Conservation (phyloP, 1,139 yeast genomes). For the Pichia sp. region DNA sequence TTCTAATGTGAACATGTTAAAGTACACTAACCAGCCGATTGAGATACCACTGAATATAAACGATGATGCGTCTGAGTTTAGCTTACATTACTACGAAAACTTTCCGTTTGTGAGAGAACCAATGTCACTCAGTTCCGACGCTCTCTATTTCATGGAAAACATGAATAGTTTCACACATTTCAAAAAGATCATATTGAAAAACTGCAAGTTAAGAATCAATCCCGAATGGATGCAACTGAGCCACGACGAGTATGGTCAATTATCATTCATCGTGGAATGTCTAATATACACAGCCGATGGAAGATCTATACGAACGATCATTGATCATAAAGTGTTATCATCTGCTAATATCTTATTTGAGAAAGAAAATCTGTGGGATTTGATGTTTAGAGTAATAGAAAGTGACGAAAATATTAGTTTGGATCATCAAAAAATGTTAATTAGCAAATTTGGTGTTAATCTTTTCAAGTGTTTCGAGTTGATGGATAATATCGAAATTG, state of each 20-base stretch:
- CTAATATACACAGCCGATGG: not conserved
- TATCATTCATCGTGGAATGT: not conserved
- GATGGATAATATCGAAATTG: conserved; percentile 12
- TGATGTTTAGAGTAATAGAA: conserved; percentile 2
- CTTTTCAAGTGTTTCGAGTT: conserved; percentile 10
- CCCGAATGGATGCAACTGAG: not conserved
- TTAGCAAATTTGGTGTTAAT: conserved; percentile 11
- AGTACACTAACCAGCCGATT: conserved; percentile 19
- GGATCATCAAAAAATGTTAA: not conserved
- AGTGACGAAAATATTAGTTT: not conserved
- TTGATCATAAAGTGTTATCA: conserved; percentile 1
- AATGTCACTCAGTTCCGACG: conserved; percentile 15
- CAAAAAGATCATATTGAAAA: conserved; percentile 18
- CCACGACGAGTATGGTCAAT: not conserved
- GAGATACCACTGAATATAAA: conserved; percentile 16
- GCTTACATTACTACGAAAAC: conserved; percentile 11
- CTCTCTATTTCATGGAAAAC: conserved; percentile 10
- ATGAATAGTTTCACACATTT: conserved; percentile 11
- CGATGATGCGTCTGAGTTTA: not conserved
- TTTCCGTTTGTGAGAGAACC: conserved; percentile 22
- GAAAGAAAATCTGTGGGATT: conserved; percentile 13
- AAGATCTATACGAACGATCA: not conserved
- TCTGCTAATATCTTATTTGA: conserved; percentile 15
- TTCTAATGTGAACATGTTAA: conserved; percentile 1
- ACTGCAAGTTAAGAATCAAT: conserved; percentile 6